Base-by-base conservation (phyloP, 805 yeast genomes). In the Saccharomyces jurei region DNA sequence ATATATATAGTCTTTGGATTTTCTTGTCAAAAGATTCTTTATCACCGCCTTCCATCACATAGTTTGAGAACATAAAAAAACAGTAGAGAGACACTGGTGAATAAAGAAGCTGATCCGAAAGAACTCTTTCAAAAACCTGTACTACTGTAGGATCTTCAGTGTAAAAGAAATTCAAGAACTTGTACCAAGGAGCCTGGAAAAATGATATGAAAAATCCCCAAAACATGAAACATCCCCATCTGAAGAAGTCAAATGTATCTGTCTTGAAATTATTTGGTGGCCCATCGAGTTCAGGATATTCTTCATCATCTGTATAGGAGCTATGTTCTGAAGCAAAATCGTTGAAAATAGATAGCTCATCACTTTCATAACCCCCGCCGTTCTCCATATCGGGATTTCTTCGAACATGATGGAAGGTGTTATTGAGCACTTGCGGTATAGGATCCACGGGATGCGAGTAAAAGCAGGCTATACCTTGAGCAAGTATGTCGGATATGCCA, bases 401-500 rank as follows among this genome's bases (percentile, higher is more conserved):
- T 21, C 48, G 50, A 14, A 62, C 41, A 13, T 50, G 55, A n/a
- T 52, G 50, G 2, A 59, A 55, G 9, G 64, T 49, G 8, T 52
- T 30, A 41, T 58, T 60, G 25, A 60, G 52, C 9, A 59, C 54
- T n/a, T 55, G 56, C 21, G 65, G 67, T 11, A 62, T 56, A 22
- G 68, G 65, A 49, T 60, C 63, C 17, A 61, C 55, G 13, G 54
- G 31, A 26, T 55, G 50, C 4, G 67, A 56, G 46, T 55, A 54
- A 48, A 73, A 67, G 32, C 77, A 71, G 4, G 80, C 64, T 3
- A 89, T 74, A 2, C 86, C 78, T 69, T 92, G 98, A 0, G 98
- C 98, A 58, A 91, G 66, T 0, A 91, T 81, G 67, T 92, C 98
- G 0, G 97, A 90, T n/a, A 89, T 82, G 0, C 96, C 97, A 67